phyloP scores from a whole-genome alignment of 2,329 filamentous ascomycete genomes.

The Fonsecaea erecta region DNA sequence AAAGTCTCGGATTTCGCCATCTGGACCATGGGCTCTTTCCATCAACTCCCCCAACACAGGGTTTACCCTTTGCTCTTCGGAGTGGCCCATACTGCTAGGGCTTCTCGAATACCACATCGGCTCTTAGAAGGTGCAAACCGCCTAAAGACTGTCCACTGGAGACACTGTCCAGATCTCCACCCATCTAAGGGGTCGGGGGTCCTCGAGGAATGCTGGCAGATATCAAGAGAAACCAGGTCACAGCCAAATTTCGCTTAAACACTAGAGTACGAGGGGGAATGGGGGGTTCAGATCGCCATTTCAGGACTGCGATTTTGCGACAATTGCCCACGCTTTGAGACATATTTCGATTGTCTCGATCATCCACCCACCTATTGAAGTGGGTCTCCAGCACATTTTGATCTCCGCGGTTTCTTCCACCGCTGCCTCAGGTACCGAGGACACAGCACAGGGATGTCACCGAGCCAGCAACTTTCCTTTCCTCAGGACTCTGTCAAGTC shows the following conservation, averaged over 20 bases:
- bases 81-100: background rate
- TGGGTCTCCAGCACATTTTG: background rate
- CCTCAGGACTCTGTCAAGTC: no score
- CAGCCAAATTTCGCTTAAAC: background rate
- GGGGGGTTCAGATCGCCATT: background rate
- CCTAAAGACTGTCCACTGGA: background rate
- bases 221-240: background rate
- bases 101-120: background rate
- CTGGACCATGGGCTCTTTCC: background rate
- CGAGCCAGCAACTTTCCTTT: no score
- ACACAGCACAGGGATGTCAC: no score
- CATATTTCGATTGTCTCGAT: no score
- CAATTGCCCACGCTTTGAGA: background rate
- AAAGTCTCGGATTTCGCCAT: background rate
- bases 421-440: background rate
- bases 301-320: background rate
- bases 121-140: background rate
- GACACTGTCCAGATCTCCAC: background rate
- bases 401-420: background rate
- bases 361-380: background rate
- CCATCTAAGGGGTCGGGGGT: no score
- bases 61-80: background rate
- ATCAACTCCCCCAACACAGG: background rate
- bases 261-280: background rate
- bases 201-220: background rate